Conservation (phyloP, 768 basidiomycete species). For the Tremella mesenterica region DNA sequence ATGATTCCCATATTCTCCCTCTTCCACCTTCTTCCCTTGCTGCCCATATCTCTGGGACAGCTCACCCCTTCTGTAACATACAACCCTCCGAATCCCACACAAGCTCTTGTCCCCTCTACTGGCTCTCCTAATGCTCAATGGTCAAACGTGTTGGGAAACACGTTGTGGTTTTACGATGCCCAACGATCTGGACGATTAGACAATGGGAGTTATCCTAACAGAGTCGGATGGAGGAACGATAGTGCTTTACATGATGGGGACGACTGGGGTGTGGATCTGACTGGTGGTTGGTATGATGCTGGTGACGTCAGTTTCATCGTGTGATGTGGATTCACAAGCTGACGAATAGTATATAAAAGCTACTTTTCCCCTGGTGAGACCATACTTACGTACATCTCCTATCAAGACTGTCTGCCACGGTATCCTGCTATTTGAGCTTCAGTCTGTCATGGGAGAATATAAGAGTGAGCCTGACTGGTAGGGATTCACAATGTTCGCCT, state of each 20-base stretch:
- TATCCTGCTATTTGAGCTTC: no score
- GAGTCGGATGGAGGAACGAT: slow-evolving; percentile 80
- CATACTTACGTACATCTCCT: neutral
- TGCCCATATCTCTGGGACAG: slow-evolving; percentile 16
- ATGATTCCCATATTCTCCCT: neutral
- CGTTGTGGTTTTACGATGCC: slow-evolving; percentile 83
- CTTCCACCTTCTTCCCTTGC: neutral
- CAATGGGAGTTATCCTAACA: slow-evolving; percentile 49
- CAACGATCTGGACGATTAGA: slow-evolving; percentile 74
- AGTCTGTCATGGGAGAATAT: no score
- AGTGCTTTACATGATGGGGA: slow-evolving; percentile 68
- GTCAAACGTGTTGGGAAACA: slow-evolving; percentile 68
- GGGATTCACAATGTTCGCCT: slow-evolving; percentile 73
- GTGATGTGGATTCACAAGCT: neutral
- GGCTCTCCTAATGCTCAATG: slow-evolving; percentile 63
- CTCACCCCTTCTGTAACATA: slow-evolving; percentile 37
- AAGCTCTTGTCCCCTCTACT: slow-evolving; percentile 20
- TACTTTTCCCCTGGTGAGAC: slow-evolving; percentile 69
- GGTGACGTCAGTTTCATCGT: slow-evolving; percentile 50
- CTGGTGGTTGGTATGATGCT: slow-evolving; percentile 86
- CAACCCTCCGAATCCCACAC: slow-evolving; percentile 23
- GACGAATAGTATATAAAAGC: slow-evolving; percentile 72
- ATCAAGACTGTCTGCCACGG: no score
- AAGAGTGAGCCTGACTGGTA: no score
- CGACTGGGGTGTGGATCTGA: slow-evolving; percentile 64